Evolutionary conservation across 2,329 filamentous ascomycete species (phyloP).

Genomic region (Xylaria sp.): DNA sequence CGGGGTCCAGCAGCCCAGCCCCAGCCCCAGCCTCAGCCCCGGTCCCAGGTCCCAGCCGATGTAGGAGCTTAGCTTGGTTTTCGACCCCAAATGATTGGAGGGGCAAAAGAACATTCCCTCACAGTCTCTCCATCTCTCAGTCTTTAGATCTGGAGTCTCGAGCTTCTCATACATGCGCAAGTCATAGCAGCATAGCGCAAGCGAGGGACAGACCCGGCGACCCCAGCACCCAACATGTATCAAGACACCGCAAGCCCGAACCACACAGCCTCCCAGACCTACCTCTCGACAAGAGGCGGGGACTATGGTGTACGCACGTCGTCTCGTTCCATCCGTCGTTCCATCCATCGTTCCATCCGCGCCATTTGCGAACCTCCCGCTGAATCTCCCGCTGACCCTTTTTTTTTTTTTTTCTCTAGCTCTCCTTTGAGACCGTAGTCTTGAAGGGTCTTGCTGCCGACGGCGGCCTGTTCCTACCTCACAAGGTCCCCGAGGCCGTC

Average conservation of each 20-base stretch:
- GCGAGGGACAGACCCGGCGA: too few relatives aligned
- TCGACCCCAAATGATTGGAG: background rate
- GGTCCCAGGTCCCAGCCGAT: too few relatives aligned
- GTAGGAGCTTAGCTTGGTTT: slow-evolving; percentile 3
- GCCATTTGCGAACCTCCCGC: background rate
- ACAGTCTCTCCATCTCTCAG: too few relatives aligned
- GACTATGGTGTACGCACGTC: slow-evolving; percentile 30
- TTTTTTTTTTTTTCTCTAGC: slow-evolving; percentile 52
- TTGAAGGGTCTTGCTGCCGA: slow-evolving; percentile 87
- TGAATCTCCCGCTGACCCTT: background rate
- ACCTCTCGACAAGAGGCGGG: slow-evolving; percentile 27
- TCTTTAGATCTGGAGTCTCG: too few relatives aligned
- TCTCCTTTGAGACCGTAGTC: slow-evolving; percentile 90
- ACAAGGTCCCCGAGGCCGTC: slow-evolving; percentile 68
- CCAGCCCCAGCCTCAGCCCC: too few relatives aligned
- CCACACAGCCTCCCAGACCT: slow-evolving; percentile 26
- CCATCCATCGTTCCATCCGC: background rate
- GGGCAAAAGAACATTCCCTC: slow-evolving; percentile 4
- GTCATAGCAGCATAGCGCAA: too few relatives aligned
- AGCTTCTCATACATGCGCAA: too few relatives aligned
- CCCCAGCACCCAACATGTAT: slow-evolving; percentile 13
- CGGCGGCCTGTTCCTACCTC: slow-evolving; percentile 87
- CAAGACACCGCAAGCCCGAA: slow-evolving; percentile 21
- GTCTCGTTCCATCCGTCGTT: too few relatives aligned
- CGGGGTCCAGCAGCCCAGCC: too few relatives aligned